Percentiles rank a stretch among this genome's conserved stretches.
These are phyloP conservation scores for Mycena floridula DNA, from an alignment of 768 basidiomycete genomes.

Conservation along the genomic window DNA sequence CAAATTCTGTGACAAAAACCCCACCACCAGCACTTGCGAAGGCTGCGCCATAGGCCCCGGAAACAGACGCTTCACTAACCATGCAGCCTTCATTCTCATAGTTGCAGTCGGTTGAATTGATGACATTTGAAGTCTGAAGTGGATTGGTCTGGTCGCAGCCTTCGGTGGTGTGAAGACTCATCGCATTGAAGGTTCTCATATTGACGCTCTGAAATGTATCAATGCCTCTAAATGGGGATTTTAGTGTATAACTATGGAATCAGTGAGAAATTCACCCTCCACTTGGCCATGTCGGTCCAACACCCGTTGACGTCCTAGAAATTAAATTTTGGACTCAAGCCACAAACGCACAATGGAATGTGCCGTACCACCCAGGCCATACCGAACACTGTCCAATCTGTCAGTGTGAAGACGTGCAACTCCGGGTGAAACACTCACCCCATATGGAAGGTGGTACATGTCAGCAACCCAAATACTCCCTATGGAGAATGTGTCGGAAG, in stretches of 20 bases:
- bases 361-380: constrained; percentile 59
- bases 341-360: neutral
- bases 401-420: neutral
- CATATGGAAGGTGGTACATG: constrained; percentile 59
- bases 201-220: constrained; percentile 49
- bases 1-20: constrained; percentile 70
- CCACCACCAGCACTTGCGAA: constrained; percentile 69
- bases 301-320: too few relatives aligned
- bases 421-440: constrained; percentile 32
- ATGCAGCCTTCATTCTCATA: constrained; percentile 62
- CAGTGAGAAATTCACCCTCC: constrained; percentile 39
- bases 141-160: constrained; percentile 50
- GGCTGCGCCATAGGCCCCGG: constrained; percentile 54
- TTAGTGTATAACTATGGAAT: neutral
- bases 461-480: constrained; percentile 67
- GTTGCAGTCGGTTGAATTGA: constrained; percentile 57
- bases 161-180: constrained; percentile 62
- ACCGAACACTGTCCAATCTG: constrained; percentile 49
- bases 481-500: constrained; percentile 48
- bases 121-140: constrained; percentile 41
- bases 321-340: too few relatives aligned
- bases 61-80: constrained; percentile 45
- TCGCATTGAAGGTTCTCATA: constrained; percentile 53
- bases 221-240: neutral
- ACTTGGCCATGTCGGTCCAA: constrained; percentile 55